Evolutionary conservation across 2,329 filamentous ascomycete genomes (phyloP).

Genomic region (Exophiala calicioides): DNA sequence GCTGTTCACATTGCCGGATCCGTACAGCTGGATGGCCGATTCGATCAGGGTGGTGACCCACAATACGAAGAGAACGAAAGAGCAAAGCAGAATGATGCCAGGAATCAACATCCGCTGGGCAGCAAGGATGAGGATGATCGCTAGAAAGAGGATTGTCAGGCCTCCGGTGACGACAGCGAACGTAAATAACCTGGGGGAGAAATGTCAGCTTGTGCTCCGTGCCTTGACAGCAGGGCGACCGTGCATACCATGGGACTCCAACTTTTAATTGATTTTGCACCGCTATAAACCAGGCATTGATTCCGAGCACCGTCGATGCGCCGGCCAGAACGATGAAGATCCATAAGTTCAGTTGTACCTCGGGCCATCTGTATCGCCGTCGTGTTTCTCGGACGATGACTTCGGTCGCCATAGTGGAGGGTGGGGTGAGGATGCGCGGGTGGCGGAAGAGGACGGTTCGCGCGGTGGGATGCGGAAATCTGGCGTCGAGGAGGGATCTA

Average conservation of each 20-base stretch:
- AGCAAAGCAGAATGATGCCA: conserved; percentile 59
- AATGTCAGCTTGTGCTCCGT: not conserved
- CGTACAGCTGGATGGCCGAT: conserved; percentile 63
- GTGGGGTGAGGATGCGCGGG: conserved; percentile 4
- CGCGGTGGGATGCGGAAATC: not conserved
- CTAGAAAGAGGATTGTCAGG: conserved; percentile 60
- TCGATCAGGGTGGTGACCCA: conserved; percentile 65
- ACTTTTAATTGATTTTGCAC: conserved; percentile 58
- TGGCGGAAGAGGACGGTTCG: conserved; percentile 7
- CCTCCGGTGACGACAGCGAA: conserved; percentile 61
- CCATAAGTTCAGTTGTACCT: conserved; percentile 66
- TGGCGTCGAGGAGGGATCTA: not conserved
- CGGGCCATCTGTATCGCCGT: conserved; percentile 63
- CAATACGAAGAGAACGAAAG: conserved; percentile 63
- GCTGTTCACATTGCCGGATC: conserved; percentile 57
- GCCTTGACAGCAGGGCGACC: not conserved
- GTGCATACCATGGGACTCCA: conserved; percentile 60
- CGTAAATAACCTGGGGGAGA: conserved; percentile 59
- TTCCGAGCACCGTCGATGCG: conserved; percentile 59
- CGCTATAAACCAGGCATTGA: conserved; percentile 61
- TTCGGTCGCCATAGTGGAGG: conserved; percentile 36
- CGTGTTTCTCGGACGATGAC: conserved; percentile 36
- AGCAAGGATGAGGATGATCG: conserved; percentile 59
- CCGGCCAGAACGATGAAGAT: conserved; percentile 62
- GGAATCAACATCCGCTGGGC: conserved; percentile 59